Conservation (phyloP, 495 filamentous ascomycete genomes). For the Xylaria cubensis region DNA sequence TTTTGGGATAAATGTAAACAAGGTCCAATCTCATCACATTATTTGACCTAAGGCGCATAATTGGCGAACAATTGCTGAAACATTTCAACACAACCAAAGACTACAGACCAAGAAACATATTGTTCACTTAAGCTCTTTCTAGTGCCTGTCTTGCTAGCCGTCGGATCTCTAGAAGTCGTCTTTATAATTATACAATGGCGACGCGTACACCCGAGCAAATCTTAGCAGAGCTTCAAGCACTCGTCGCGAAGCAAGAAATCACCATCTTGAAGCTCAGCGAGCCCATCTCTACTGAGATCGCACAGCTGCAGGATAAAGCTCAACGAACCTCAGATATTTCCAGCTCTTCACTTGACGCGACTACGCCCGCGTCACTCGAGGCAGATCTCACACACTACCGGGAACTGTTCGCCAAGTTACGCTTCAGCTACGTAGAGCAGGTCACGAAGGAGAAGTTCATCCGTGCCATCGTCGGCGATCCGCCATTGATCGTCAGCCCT, state of each 20-base stretch:
- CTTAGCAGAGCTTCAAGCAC: conserved; percentile 46
- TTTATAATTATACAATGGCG: conserved; percentile 19
- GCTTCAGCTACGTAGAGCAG: conserved; percentile 90
- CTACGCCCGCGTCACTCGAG: conserved; percentile 76
- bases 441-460: conserved; percentile 83
- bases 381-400: conserved; percentile 90
- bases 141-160: not conserved
- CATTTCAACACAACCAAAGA: not conserved
- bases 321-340: conserved; percentile 74
- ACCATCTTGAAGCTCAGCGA: conserved; percentile 80
- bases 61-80: not conserved
- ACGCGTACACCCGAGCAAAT: conserved; percentile 41
- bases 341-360: conserved; percentile 65
- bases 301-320: conserved; percentile 46
- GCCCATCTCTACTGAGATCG: conserved; percentile 62
- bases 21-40: too few species aligned
- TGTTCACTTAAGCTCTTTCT: not conserved
- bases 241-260: conserved; percentile 62
- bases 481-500: conserved; percentile 80
- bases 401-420: conserved; percentile 93
- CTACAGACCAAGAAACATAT: not conserved
- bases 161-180: not conserved
- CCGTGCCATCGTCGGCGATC: conserved; percentile 80
- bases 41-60: not conserved
- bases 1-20: conserved; percentile 39